Percentiles rank a stretch among this genome's conserved stretches.
These are phyloP conservation scores for Wickerhamomyces alni DNA, from an alignment of 805 yeast species.

Conservation along the genomic window DNA sequence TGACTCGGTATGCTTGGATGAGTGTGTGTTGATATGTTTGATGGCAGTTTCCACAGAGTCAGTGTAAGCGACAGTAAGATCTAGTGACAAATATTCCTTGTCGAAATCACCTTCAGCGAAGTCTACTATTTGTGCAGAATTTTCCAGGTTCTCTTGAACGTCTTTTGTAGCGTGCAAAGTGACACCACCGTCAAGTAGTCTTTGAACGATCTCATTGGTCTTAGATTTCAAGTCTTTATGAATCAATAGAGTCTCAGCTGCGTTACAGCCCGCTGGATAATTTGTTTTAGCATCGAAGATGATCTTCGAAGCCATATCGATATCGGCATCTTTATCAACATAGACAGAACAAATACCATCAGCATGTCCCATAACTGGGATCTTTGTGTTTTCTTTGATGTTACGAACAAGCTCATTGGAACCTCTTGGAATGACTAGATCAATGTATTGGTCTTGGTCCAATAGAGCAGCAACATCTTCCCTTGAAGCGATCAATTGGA, in stretches of 20 bases:
- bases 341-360: conserved; percentile 94
- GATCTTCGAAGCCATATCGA: conserved; percentile 69
- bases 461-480: conserved; percentile 84
- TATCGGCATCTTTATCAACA: conserved; percentile 71
- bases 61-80: conserved; percentile 68
- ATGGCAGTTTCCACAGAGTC: conserved; percentile 66
- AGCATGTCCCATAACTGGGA: conserved; percentile 97
- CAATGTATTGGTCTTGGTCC: conserved; percentile 83
- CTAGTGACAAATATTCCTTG: conserved; percentile 78
- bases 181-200: conserved; percentile 59
- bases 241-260: conserved; percentile 81
- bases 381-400: conserved; percentile 83
- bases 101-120: conserved; percentile 68
- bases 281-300: conserved; percentile 87
- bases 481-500: conserved; percentile 84
- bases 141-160: conserved; percentile 27
- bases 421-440: conserved; percentile 97
- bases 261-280: conserved; percentile 99
- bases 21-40: conserved; percentile 78
- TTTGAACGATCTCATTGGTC: conserved; percentile 32
- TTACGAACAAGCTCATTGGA: conserved; percentile 84
- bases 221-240: conserved; percentile 36
- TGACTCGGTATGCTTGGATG: conserved; percentile 94
- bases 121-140: conserved; percentile 30
- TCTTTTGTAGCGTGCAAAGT: conserved; percentile 61